phyloP scores from a whole-genome alignment of 805 yeast genomes.

The Ogataea salicorniae region DNA sequence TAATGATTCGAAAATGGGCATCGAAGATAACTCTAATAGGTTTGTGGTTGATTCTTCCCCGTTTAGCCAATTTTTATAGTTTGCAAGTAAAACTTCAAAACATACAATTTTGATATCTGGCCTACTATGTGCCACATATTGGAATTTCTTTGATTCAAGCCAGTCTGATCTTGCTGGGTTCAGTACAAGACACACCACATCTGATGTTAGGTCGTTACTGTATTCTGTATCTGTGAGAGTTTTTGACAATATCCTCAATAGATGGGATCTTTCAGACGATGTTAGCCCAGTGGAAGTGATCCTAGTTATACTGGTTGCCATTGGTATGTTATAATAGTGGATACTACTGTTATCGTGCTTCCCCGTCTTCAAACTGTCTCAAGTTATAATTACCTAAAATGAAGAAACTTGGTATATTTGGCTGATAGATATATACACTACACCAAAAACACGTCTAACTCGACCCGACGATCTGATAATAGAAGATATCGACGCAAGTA shows the following conservation, averaged over 20 bases:
- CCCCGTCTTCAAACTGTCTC: too few relatives aligned
- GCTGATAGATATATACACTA: too few relatives aligned
- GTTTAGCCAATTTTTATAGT: constrained; percentile 50
- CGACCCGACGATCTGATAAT: too few relatives aligned
- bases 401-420: too few relatives aligned
- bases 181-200: constrained; percentile 21
- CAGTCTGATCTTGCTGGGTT: constrained; percentile 22
- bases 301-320: background rate
- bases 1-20: constrained; percentile 41
- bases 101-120: constrained; percentile 54
- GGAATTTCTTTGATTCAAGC: constrained; percentile 47
- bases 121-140: constrained; percentile 43
- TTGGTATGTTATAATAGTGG: background rate
- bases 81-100: constrained; percentile 38
- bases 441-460: too few relatives aligned
- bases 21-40: constrained; percentile 2
- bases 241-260: constrained; percentile 12
- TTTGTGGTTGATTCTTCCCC: constrained; percentile 34
- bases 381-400: too few relatives aligned
- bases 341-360: too few relatives aligned
- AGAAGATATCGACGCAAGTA: too few relatives aligned
- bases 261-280: constrained; percentile 11
- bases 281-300: constrained; percentile 28
- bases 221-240: constrained; percentile 15
- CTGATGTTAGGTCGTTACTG: constrained; percentile 24